Base-by-base conservation (phyloP, 176 grass and related monocot genomes). In the bread wheat (Triticum aestivum) region DNA sequence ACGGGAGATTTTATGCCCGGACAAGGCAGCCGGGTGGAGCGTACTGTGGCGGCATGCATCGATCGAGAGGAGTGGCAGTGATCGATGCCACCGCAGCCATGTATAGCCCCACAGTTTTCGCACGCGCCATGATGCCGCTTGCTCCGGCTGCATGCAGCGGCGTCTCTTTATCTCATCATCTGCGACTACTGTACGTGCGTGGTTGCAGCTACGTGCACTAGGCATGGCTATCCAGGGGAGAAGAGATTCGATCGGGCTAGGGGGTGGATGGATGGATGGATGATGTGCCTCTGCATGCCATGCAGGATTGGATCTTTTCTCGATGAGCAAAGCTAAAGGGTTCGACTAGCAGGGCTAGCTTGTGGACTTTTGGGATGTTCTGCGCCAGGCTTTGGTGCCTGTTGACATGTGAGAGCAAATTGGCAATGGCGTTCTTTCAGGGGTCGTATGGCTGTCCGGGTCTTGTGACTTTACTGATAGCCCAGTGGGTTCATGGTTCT, bases 51-150 rank as follows among this genome's bases (percentile, higher is more conserved):
- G 76, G 49, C 76, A 69, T 73, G 27, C 11, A 81, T 51, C 39
- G 65, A 87, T 65, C 14, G 44, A 75, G 45, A 76, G 74, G 27
- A 76, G 73, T 76, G 73, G 45, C 73, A 52, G 73, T 32, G 73
- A 54, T 74, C 61, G 79, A 88, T 81, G 89, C 69, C 69, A 12
- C 56, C 82, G n/a, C 80, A 12, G 37, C 45, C 77, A 61, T 76
- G 32, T 21, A 61, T 58, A 90, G 73, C 73, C 84, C 78, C 84
- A 82, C 89, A 27, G 30, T 32, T 39, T 39, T 49, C 81, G 86
- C 90, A 91, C 77, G 90, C 86, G 90, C 78, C 82, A 91, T 91
- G 51, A 91, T 91, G 62, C 77, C 82, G 62, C 70, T 81, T 54
- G 9, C 61, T 18, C 8, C 15, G 4, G 29, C 63, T 30, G 38